A percentile compares a stretch with the other conserved stretches of the same genome.
Evolutionary conservation across 1,139 yeast species (phyloP).

Genomic region (Sugiyamaella sp.): DNA sequence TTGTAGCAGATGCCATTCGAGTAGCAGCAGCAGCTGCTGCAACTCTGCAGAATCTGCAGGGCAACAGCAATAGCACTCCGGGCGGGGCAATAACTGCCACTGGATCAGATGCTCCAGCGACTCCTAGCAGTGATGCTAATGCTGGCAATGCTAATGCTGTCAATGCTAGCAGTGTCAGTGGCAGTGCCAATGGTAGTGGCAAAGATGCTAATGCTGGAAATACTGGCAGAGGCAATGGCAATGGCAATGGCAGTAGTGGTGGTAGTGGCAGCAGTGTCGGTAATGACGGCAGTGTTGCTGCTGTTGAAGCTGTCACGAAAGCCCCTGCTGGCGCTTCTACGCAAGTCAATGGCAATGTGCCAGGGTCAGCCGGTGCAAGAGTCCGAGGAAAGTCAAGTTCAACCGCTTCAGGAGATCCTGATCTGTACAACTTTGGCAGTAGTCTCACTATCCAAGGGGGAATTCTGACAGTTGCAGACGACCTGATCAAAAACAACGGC

Average conservation of each 20-base stretch:
- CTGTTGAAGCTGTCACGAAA: background rate
- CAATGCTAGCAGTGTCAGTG: too few species aligned
- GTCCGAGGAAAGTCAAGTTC: too few species aligned
- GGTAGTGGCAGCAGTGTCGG: too few species aligned
- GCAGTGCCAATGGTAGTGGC: too few species aligned
- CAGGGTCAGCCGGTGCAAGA: background rate
- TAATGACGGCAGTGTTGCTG: background rate
- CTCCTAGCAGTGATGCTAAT: background rate
- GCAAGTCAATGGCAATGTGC: background rate
- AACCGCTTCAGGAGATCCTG: conserved; percentile 22
- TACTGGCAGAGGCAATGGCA: too few species aligned
- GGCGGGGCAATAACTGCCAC: conserved; percentile 26
- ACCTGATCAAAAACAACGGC: conserved; percentile 73
- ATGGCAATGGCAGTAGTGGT: too few species aligned
- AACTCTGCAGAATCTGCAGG: background rate
- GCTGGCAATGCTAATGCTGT: too few species aligned
- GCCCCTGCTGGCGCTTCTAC: background rate
- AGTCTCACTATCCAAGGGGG: conserved; percentile 47
- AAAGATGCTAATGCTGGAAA: too few species aligned
- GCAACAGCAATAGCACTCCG: conserved; percentile 18
- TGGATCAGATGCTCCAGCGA: conserved; percentile 8
- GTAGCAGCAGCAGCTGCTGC: background rate
- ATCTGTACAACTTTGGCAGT: conserved; percentile 42
- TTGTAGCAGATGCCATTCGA: background rate
- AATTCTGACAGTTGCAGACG: conserved; percentile 72